Base-by-base conservation (phyloP, 2,329 filamentous ascomycete species). In the Arthrobotrys sinensis region DNA sequence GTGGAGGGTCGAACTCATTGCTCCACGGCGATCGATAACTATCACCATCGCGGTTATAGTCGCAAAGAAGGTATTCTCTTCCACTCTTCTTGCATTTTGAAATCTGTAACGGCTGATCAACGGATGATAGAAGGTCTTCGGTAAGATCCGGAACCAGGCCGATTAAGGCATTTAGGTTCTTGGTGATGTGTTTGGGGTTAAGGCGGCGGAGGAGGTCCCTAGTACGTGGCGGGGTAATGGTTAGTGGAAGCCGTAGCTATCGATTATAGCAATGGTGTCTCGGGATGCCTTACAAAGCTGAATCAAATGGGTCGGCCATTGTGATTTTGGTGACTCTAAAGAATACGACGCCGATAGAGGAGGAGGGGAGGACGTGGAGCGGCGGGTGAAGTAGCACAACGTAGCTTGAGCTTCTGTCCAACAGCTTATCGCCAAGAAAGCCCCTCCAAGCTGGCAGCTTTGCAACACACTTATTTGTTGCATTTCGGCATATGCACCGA, bases 31-130 rank as follows among this genome's bases (percentile, higher is more conserved):
- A 97, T 80, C 96, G 92, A 89, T 97, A 97, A 86, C 92, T 96
- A 86, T 97, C 95, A 80, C 96, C 96, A 86, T 99, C 96, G 80
- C 96, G 94, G 88, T 99, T 99, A 89, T 99, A 99, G 89, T 99
- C 96, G 88, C 96, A 99, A 83, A 97, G 92, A 64, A 99, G 90
- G 87, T 97, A 99, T 86, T 98, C 96, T 81, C 95, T 92, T 82
- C 94, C 93, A 36, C 93, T 92, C 85, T 94, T 92, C 82, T 90
- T 90, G 88, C 96, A 98, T 81, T 93, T 92, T 82, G 92, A 91
- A 80, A 96, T 89, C 76, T 92, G 91, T 72, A 99, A 91, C 24
- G 96, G 96, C 85, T 98, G 95, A 86, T 99, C 96, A 82, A 99
- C 96, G 24, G 95, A 97, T 81, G 95, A 96, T 81, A 99, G 93